These are phyloP conservation scores for Hypoxylon subgilvum DNA, from an alignment of 495 filamentous ascomycete genomes.

Conservation along the genomic window DNA sequence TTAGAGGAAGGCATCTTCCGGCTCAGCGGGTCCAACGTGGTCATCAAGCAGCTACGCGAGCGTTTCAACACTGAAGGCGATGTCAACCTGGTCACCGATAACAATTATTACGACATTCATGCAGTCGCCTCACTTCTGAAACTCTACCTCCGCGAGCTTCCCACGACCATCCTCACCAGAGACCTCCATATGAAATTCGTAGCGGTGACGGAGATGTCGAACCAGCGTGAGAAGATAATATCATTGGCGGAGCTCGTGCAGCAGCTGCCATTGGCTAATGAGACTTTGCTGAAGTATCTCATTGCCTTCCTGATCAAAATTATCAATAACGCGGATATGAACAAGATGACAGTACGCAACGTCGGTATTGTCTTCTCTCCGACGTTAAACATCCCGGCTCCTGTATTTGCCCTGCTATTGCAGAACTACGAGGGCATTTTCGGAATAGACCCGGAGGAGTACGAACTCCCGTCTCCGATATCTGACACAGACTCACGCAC, in stretches of 20 bases:
- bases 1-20: conserved; percentile 95
- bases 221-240: conserved; percentile 76
- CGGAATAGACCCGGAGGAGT: conserved; percentile 67
- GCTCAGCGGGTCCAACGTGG: conserved; percentile 89
- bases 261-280: conserved; percentile 79
- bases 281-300: conserved; percentile 78
- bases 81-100: conserved; percentile 82
- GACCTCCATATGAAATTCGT: conserved; percentile 91
- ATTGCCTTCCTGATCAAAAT: conserved; percentile 86
- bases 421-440: conserved; percentile 90
- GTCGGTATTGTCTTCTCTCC: conserved; percentile 99
- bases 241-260: conserved; percentile 87
- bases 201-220: conserved; percentile 78
- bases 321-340: conserved; percentile 84
- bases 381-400: conserved; percentile 93
- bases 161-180: conserved; percentile 85
- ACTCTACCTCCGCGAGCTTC: conserved; percentile 89
- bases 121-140: conserved; percentile 95
- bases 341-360: conserved; percentile 98
- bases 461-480: conserved; percentile 51
- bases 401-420: conserved; percentile 91
- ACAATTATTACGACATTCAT: conserved; percentile 92
- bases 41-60: conserved; percentile 88
- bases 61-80: conserved; percentile 94
- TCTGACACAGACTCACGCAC: conserved; percentile 29